Conservation (phyloP, 768 basidiomycete species). For the Rhodotorula taiwanensis region DNA sequence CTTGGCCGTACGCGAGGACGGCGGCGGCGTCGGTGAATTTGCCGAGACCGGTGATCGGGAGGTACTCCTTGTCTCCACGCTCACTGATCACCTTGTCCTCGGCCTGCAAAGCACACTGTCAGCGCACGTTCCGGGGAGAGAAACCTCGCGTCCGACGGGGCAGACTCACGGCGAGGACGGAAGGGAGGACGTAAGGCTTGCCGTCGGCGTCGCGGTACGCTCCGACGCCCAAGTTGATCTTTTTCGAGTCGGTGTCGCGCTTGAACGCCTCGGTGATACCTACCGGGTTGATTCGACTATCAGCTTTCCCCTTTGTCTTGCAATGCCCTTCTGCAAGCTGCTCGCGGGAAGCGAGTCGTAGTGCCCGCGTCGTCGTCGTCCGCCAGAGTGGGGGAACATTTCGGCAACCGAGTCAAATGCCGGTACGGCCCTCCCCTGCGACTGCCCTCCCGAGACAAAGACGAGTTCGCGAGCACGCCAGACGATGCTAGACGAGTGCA, state of each 20-base stretch:
- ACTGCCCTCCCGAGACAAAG: neutral
- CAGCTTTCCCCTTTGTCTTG: too few relatives aligned
- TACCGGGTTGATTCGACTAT: neutral
- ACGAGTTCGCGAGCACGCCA: too few relatives aligned
- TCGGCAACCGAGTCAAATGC: too few relatives aligned
- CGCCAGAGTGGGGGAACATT: too few relatives aligned
- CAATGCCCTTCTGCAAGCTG: too few relatives aligned
- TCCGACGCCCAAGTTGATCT: slow-evolving; percentile 87
- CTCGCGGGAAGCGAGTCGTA: too few relatives aligned
- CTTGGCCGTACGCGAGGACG: slow-evolving; percentile 68
- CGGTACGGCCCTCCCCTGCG: too few relatives aligned
- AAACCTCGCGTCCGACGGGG: neutral
- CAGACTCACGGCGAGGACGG: slow-evolving; percentile 53
- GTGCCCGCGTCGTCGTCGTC: neutral
- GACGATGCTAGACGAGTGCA: too few relatives aligned
- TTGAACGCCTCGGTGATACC: slow-evolving; percentile 76
- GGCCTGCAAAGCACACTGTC: slow-evolving; percentile 51
- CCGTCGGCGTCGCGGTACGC: slow-evolving; percentile 81
- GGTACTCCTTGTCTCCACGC: slow-evolving; percentile 72
- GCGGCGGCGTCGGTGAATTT: slow-evolving; percentile 76
- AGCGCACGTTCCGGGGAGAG: neutral
- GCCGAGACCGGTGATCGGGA: slow-evolving; percentile 79
- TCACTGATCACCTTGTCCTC: slow-evolving; percentile 61
- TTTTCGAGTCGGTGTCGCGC: slow-evolving; percentile 63
- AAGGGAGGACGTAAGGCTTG: slow-evolving; percentile 88